Evolutionary conservation across 352 stramenopile genomes (phyloP), one percentile per base, ranked within the genome.

Genomic region (Globisporangium mamillatum): DNA sequence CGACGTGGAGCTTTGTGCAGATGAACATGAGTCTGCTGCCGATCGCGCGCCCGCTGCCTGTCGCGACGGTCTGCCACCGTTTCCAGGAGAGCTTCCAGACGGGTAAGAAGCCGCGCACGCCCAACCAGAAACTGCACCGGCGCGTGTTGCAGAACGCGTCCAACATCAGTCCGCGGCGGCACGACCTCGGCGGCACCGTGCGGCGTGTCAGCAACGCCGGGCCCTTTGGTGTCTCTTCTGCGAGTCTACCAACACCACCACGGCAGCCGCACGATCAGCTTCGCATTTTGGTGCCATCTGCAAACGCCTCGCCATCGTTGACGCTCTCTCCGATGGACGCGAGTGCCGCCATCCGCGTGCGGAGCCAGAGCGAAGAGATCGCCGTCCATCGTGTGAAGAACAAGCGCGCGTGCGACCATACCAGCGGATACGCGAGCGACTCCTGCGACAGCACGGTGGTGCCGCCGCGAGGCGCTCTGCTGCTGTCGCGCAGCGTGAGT

Each of bases 21-120:
- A 94, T 94, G 86, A 94, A 94, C 69, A 94, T 92, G 86, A 83
- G 78, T 57, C 73, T 94, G 52, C 67, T 94, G 41, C 86, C 86
- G 3, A 94, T 94, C 64, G 86, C 86, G 46, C 80, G 82, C 1
- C 86, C 86, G 34, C 66, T 89, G 50, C 86, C 84, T 3, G 82
- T 92, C 29, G 81, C 66, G 27, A 72, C 88, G 22, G 60, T 58
- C 10, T 68, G 63, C 36, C 79, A 82, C 60, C 78, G 76, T 18
- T 60, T 82, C 34, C 73, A 88, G 29, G 82, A 89, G 58, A 77
- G 76, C n/a, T 67, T 78, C 1, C 57, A 76, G 10, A 52, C 60
- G 12, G 72, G 75, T 14, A 62, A 75, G 27, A 91, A 91, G 60
- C 86, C 84, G 24, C 78, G 74, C 32, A 94, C 86, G 25, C 86